Evolutionary conservation across 2,329 filamentous ascomycete species (phyloP).

Genomic region (Annulohypoxylon truncatum): DNA sequence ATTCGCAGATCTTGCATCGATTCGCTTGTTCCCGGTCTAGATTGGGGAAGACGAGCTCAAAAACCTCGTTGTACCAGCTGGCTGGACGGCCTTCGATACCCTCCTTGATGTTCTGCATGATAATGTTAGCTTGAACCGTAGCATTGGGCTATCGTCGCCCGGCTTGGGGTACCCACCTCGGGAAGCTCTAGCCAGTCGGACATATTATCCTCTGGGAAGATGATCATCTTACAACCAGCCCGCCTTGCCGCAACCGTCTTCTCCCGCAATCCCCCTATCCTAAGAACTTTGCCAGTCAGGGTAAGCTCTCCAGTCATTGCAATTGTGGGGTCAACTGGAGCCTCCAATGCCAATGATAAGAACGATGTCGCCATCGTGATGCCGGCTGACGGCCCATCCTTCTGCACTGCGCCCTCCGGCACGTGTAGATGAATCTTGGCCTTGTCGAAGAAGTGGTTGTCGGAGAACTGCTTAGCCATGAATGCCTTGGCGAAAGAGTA

Average conservation of each 20-base stretch:
- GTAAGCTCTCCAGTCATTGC: constrained; percentile 99
- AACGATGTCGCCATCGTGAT: constrained; percentile 98
- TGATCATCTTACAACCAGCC: constrained; percentile 90
- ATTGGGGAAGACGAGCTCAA: constrained; percentile 87
- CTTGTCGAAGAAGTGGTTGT: constrained; percentile 96
- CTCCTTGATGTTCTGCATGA: constrained; percentile 90
- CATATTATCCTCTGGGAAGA: constrained; percentile 95
- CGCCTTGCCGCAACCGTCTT: constrained; percentile 96
- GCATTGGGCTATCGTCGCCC: constrained; percentile 19
- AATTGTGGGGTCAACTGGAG: constrained; percentile 82
- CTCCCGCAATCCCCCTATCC: constrained; percentile 93
- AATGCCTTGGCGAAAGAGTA: constrained; percentile 95
- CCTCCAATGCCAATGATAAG: constrained; percentile 84
- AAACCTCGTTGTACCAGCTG: constrained; percentile 94
- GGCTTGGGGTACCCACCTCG: constrained; percentile 73
- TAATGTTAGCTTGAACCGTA: constrained; percentile 40
- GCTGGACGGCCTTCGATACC: constrained; percentile 92
- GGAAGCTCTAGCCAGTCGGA: constrained; percentile 98
- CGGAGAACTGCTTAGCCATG: constrained; percentile 84
- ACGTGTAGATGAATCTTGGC: constrained; percentile 96
- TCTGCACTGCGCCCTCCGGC: constrained; percentile 93
- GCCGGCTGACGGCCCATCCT: constrained; percentile 92
- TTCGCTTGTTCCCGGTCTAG: constrained; percentile 80
- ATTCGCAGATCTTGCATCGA: constrained; percentile 73
- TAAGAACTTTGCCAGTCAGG: constrained; percentile 93